phyloP scores from a whole-genome alignment of 2,329 filamentous ascomycete genomes.

The Plenodomus lindquistii region DNA sequence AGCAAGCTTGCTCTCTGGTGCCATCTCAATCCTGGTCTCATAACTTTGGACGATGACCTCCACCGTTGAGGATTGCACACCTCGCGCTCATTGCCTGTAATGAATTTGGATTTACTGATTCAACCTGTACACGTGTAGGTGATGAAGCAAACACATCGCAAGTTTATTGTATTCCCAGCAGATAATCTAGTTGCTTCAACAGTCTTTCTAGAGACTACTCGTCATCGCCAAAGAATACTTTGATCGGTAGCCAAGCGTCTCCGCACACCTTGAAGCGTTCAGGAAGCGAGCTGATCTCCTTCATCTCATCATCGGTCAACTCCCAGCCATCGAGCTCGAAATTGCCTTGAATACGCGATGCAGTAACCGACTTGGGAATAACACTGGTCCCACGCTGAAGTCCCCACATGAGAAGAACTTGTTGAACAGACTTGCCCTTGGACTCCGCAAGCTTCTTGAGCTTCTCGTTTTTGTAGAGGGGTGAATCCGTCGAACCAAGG shows the following conservation, averaged over 20 bases:
- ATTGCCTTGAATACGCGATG: conserved; percentile 74
- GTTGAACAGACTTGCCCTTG: conserved; percentile 72
- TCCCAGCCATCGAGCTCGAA: conserved; percentile 74
- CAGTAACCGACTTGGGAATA: conserved; percentile 82
- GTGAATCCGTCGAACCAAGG: conserved; percentile 71
- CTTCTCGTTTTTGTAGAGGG: conserved; percentile 67
- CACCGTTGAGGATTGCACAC: no score
- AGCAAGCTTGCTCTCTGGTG: no score
- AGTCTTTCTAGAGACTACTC: conserved; percentile 54
- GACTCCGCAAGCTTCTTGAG: conserved; percentile 64
- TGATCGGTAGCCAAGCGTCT: conserved; percentile 73
- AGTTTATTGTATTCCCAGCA: neutral
- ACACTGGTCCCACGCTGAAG: conserved; percentile 80
- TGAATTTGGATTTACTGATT: no score
- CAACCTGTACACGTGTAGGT: no score
- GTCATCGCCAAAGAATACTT: conserved; percentile 83
- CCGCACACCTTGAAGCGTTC: conserved; percentile 75
- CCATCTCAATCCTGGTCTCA: no score
- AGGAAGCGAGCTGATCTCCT: conserved; percentile 66
- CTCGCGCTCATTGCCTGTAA: no score
- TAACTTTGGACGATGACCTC: no score
- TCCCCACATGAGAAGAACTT: conserved; percentile 80
- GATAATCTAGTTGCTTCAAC: neutral
- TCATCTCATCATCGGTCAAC: conserved; percentile 72
- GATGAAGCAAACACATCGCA: neutral